Conservation (phyloP, 2,329 filamentous ascomycete species). For the Aureobasidium leucospermi region DNA sequence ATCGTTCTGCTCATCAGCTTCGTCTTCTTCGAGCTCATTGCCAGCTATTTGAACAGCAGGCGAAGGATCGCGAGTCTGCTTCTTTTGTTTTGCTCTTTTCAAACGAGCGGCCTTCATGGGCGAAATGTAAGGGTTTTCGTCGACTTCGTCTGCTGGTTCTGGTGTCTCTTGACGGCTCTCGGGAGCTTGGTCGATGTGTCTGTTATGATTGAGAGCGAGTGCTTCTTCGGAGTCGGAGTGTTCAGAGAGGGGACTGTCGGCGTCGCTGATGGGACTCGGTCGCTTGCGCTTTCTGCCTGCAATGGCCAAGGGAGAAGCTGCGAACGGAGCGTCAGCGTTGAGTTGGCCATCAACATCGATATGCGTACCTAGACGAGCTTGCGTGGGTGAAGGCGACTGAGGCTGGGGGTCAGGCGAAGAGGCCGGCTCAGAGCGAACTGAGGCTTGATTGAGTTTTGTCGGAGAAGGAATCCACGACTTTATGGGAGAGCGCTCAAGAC, state of each 20-base stretch:
- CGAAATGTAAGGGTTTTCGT: constrained; percentile 21
- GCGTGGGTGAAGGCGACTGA: constrained; percentile 10
- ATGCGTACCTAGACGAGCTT: not conserved
- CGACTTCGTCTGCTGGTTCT: constrained; percentile 8
- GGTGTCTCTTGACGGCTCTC: constrained; percentile 13
- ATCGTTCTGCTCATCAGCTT: constrained; percentile 24
- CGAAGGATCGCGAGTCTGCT: not conserved
- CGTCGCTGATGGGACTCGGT: constrained; percentile 26
- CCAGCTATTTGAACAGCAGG: constrained; percentile 30
- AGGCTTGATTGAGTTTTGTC: constrained; percentile 63
- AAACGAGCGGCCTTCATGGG: constrained; percentile 13
- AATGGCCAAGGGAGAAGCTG: constrained; percentile 6
- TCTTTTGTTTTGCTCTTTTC: constrained; percentile 13
- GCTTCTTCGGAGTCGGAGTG: constrained; percentile 27
- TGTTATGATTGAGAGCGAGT: constrained; percentile 24
- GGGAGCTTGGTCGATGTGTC: constrained; percentile 12
- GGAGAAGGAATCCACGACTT: constrained; percentile 39
- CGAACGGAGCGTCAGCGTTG: not conserved
- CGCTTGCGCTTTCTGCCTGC: constrained; percentile 39
- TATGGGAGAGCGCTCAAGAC: constrained; percentile 63
- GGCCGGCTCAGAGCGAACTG: constrained; percentile 31
- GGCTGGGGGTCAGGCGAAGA: constrained; percentile 7
- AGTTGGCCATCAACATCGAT: not conserved
- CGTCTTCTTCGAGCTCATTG: constrained; percentile 32
- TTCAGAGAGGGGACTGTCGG: constrained; percentile 32